These are phyloP conservation scores for sweet orange (Citrus sinensis) DNA, from an alignment of 345 rosid species.

Conservation along the genomic window DVS_A1.0 CM039167.1:7212501-7213000, in stretches of 20 bases:
- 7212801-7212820: slow-evolving; percentile 85
- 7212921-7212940: slow-evolving; percentile 87
- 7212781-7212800: slow-evolving; percentile 77
- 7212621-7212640: not conserved
- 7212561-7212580: not conserved
- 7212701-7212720: slow-evolving; percentile 71
- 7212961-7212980: slow-evolving; percentile 55
- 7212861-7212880: slow-evolving; percentile 82
- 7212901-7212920: slow-evolving; percentile 63
- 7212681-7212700: slow-evolving; percentile 58
- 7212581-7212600: not conserved
- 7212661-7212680: slow-evolving; percentile 38
- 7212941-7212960: slow-evolving; percentile 77
- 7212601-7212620: not conserved
- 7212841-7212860: slow-evolving; percentile 76
- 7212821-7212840: slow-evolving; percentile 88
- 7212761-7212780: slow-evolving; percentile 76
- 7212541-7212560: not conserved
- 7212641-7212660: slow-evolving; percentile 40
- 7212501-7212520: not conserved
- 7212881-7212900: slow-evolving; percentile 84
- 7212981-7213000: slow-evolving; percentile 54
- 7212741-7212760: slow-evolving; percentile 90
- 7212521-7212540: not conserved
- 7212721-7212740: slow-evolving; percentile 67